A percentile compares a stretch with the other conserved stretches of the same genome.
phyloP scores from a whole-genome alignment of 306 rosid genomes.

The Ormosia semicastrata region DNA sequence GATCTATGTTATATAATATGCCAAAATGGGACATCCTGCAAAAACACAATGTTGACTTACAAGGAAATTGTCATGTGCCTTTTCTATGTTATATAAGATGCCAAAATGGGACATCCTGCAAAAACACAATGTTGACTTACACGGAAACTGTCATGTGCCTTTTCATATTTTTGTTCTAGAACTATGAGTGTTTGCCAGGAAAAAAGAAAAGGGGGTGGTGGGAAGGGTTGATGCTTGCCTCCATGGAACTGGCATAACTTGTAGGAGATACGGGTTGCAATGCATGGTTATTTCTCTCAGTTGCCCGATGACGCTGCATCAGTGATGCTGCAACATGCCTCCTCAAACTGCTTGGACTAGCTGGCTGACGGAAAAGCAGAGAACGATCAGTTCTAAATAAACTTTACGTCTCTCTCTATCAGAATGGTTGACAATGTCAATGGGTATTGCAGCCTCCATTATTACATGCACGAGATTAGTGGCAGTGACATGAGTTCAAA shows the following conservation, averaged over 20 bases:
- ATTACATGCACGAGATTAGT: neutral
- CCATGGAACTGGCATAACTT: conserved; percentile 95
- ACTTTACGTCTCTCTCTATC: neutral
- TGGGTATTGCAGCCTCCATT: conserved; percentile 3
- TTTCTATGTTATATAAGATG: neutral
- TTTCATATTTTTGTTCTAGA: neutral
- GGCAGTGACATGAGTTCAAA: neutral
- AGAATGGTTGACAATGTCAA: neutral
- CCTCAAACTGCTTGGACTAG: conserved; percentile 84
- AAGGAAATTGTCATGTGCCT: neutral
- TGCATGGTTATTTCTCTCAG: conserved; percentile 72
- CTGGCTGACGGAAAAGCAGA: conserved; percentile 66
- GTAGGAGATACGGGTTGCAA: conserved; percentile 86
- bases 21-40: neutral
- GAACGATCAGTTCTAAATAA: conserved; percentile 31
- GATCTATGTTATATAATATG: neutral
- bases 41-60: neutral
- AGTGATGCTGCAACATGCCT: conserved; percentile 84
- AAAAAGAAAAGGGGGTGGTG: neutral
- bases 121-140: neutral
- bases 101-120: neutral
- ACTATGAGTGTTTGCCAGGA: neutral
- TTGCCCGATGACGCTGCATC: conserved; percentile 76
- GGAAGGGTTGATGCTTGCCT: conserved; percentile 51
- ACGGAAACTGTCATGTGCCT: neutral